Percentiles rank a stretch among this genome's conserved stretches.
phyloP scores from a whole-genome alignment of 495 filamentous ascomycete species.

The Emericellopsis terricola region DNA sequence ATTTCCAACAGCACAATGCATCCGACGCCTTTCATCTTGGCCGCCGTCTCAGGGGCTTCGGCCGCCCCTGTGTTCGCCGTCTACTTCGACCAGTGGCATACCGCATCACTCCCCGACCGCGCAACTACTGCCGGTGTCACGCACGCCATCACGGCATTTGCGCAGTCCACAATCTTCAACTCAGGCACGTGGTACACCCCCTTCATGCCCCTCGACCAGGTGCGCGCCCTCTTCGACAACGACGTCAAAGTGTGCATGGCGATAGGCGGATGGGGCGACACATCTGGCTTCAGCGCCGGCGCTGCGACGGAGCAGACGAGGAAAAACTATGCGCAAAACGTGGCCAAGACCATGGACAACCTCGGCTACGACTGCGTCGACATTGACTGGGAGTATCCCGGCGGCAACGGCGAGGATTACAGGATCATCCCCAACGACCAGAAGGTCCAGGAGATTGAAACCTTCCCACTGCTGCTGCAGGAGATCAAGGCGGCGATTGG shows the following conservation, averaged over 20 bases:
- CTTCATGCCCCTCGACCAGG: constrained; percentile 27
- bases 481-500: constrained; percentile 38
- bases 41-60: constrained; percentile 3
- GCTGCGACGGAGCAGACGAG: constrained; percentile 31
- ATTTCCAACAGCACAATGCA: too few species aligned
- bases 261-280: constrained; percentile 48
- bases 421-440: constrained; percentile 36
- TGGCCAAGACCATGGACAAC: constrained; percentile 29
- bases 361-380: constrained; percentile 38
- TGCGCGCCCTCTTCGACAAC: constrained; percentile 32
- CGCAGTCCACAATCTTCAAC: constrained; percentile 33
- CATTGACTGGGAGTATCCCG: constrained; percentile 56
- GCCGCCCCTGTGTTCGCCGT: constrained; percentile 9
- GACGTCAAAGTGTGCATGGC: constrained; percentile 41
- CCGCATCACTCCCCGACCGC: constrained; percentile 10
- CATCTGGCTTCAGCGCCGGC: constrained; percentile 31
- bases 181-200: constrained; percentile 23
- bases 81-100: constrained; percentile 17
- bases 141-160: constrained; percentile 43
- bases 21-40: too few species aligned
- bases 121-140: constrained; percentile 19
- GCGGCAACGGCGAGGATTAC: constrained; percentile 42
- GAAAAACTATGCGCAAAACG: constrained; percentile 36
- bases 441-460: constrained; percentile 38
- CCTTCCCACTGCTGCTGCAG: constrained; percentile 37